Evolutionary conservation across 2,329 filamentous ascomycete genomes (phyloP), one percentile per base, ranked within the genome.

Genomic region (Ceratocystis albifundus): DNA sequence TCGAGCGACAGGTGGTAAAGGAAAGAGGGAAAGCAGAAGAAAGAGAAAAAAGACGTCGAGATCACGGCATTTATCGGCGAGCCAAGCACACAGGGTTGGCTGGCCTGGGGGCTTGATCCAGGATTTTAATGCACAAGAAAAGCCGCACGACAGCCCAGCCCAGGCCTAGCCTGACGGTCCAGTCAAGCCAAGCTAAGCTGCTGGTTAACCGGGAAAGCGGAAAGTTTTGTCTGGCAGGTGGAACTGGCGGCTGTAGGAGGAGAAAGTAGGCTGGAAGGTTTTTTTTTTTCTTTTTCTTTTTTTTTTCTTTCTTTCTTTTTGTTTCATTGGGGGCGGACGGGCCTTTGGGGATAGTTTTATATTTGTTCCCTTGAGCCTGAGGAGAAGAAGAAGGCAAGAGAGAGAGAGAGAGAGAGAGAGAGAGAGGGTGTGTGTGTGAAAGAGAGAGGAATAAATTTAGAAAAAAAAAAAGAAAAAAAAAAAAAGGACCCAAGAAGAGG

Each of bases 41-140:
- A 12, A 12, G 41, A 62, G 32, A 63, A 36, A 36, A 36, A 36
- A 36, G 32, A 36, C 10, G 32, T 36, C 32, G 32, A 36, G 20
- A 53, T 53, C 48, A 53, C 48, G 48, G 48, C 48, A 53, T 53
- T 53, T 53, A 53, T 53, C 48, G 25, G 48, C 48, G 25, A 53
- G 48, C 25, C 48, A 53, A 53, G 1, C 32, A 36, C 32, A 36
- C 32, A 36, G 32, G 32, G 32, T 32, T 53, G 48, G 20, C 15
- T 53, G 48, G 22, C 20, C 48, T 25, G 25, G 25, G 25, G 48
- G 48, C 48, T 53, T 53, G 48, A 36, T 36, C 32, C 10, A 36
- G 32, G 8, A 36, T 36, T 53, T 12, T 25, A 53, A 53, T 53
- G 48, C 48, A 36, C 32, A 53, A 53, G 20, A 53, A 53, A 53